A percentile compares a stretch with the other conserved stretches of the same genome.
Conservation (phyloP, 169 alveolate species). For the Plasmodium adleri region DNA sequence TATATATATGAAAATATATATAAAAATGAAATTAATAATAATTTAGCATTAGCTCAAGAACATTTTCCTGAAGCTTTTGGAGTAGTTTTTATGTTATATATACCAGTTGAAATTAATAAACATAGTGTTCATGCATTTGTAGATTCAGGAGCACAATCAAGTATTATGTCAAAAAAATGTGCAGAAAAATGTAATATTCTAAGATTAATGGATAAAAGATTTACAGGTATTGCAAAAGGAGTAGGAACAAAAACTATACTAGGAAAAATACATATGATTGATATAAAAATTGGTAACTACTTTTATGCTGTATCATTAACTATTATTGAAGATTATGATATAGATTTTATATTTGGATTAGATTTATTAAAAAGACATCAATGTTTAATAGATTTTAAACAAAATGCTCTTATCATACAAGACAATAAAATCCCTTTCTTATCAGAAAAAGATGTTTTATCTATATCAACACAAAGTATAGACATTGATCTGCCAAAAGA, state of each 20-base stretch:
- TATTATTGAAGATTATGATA: slow-evolving; percentile 91
- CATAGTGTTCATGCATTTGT: slow-evolving; percentile 94
- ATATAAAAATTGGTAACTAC: slow-evolving; percentile 91
- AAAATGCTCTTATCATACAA: slow-evolving; percentile 89
- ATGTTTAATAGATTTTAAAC: slow-evolving; percentile 93
- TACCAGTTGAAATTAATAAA: slow-evolving; percentile 92
- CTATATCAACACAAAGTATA: slow-evolving; percentile 20
- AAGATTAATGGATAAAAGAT: slow-evolving; percentile 93
- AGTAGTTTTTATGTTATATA: slow-evolving; percentile 92
- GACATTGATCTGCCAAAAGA: slow-evolving; percentile 14
- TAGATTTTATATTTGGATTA: slow-evolving; percentile 95
- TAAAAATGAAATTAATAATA: slow-evolving; percentile 90
- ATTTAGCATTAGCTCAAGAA: slow-evolving; percentile 87
- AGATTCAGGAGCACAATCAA: slow-evolving; percentile 97
- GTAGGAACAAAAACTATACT: slow-evolving; percentile 94
- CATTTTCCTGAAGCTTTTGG: slow-evolving; percentile 85
- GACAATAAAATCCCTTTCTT: slow-evolving; percentile 90
- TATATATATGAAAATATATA: slow-evolving; percentile 90
- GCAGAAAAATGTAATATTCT: slow-evolving; percentile 93
- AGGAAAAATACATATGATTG: slow-evolving; percentile 96
- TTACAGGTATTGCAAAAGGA: slow-evolving; percentile 95
- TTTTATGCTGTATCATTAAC: slow-evolving; percentile 93
- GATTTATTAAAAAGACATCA: slow-evolving; percentile 93
- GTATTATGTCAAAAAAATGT: slow-evolving; percentile 91
- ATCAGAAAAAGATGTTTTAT: slow-evolving; percentile 79